Percentiles rank a stretch among this genome's conserved stretches.
Evolutionary conservation across 345 rosid genomes (phyloP).

Genomic region (Citrus sp.): DNA sequence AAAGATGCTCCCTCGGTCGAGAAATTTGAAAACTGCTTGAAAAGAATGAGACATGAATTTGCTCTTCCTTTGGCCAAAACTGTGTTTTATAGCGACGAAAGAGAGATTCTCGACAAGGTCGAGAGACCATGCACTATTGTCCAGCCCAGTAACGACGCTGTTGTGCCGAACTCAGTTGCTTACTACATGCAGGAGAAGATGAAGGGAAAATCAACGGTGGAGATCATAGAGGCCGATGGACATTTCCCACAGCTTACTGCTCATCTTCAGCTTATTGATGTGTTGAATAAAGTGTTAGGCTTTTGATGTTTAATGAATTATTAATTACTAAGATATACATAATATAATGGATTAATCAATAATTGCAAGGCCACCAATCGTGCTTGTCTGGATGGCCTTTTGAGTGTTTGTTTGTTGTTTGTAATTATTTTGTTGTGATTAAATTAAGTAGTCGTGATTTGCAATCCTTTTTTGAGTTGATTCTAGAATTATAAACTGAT

Average conservation of each 20-base stretch:
- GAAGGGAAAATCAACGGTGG: conserved; percentile 51
- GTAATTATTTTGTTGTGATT: not conserved
- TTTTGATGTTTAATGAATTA: conserved; percentile 9
- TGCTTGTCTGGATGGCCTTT: not conserved
- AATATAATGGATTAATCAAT: not conserved
- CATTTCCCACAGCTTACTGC: conserved; percentile 83
- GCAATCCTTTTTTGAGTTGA: not conserved
- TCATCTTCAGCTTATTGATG: conserved; percentile 40
- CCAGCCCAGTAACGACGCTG: conserved; percentile 48
- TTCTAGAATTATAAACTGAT: too few relatives aligned
- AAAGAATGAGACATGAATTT: conserved; percentile 50
- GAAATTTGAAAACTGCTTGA: conserved; percentile 29
- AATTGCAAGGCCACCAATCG: not conserved
- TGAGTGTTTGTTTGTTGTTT: not conserved
- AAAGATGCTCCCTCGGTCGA: conserved; percentile 38
- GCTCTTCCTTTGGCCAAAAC: conserved; percentile 57
- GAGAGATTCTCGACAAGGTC: conserved; percentile 46
- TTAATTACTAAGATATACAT: not conserved
- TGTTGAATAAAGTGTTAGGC: conserved; percentile 41
- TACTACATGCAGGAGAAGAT: conserved; percentile 64
- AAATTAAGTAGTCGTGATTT: not conserved
- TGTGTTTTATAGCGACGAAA: conserved; percentile 57
- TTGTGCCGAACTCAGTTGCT: conserved; percentile 52
- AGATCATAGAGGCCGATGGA: conserved; percentile 44
- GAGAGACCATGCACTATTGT: conserved; percentile 52